Evolutionary conservation across 306 rosid species (phyloP).

Genomic region (Prunus armeniaca): DNA sequence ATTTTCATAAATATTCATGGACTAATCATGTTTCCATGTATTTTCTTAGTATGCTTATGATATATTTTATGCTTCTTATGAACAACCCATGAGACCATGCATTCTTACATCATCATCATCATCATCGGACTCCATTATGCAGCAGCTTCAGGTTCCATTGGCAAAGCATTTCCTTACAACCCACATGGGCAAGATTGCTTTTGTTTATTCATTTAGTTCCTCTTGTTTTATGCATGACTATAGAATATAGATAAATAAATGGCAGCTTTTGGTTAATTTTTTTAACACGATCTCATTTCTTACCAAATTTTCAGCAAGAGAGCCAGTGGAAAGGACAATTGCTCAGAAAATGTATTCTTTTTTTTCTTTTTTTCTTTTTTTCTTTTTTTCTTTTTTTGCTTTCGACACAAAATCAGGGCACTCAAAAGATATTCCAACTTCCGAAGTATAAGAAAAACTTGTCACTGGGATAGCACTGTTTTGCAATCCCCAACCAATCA

Average conservation of each 20-base stretch:
- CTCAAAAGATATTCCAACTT: slow-evolving; percentile 22
- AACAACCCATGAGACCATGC: slow-evolving; percentile 4
- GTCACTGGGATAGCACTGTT: no score
- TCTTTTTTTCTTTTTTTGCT: no score
- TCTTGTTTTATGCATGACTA: neutral
- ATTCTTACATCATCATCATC: slow-evolving; percentile 15
- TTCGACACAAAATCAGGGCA: neutral
- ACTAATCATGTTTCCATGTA: neutral
- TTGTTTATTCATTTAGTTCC: neutral
- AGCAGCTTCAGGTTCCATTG: slow-evolving; percentile 3
- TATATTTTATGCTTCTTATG: neutral
- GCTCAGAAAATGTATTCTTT: neutral
- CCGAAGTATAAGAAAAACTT: neutral
- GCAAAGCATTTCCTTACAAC: slow-evolving; percentile 15
- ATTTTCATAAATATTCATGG: neutral
- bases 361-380: no score
- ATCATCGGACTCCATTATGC: neutral
- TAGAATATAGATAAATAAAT: neutral
- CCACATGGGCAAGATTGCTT: slow-evolving; percentile 14
- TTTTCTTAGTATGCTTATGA: neutral
- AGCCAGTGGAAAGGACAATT: slow-evolving; percentile 4
- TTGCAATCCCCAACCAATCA: no score
- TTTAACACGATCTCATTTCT: slow-evolving; percentile 8
- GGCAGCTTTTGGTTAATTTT: neutral
- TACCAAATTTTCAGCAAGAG: slow-evolving; percentile 6